Evolutionary conservation across 257 asterid genomes (phyloP).

Genomic region (Petunia secreta): DNA sequence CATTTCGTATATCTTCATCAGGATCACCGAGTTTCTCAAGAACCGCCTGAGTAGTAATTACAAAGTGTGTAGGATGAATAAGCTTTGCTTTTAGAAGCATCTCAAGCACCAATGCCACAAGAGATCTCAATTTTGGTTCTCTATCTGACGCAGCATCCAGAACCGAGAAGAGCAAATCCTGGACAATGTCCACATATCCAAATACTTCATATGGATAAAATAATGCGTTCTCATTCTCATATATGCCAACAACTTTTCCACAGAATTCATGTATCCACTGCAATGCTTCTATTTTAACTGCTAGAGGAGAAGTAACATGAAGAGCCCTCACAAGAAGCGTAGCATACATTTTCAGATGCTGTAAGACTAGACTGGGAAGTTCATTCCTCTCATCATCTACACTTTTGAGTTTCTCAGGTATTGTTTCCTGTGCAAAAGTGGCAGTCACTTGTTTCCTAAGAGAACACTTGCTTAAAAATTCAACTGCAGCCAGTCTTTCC

Average conservation of each 20-base stretch:
- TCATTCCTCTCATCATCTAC: slow-evolving; percentile 50
- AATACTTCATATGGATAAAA: slow-evolving; percentile 72
- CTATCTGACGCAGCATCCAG: slow-evolving; percentile 81
- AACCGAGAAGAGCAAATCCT: slow-evolving; percentile 67
- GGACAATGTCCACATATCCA: slow-evolving; percentile 60
- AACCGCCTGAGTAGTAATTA: slow-evolving; percentile 64
- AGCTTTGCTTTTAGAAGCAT: slow-evolving; percentile 82
- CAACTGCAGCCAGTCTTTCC: slow-evolving; percentile 69
- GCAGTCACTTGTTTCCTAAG: slow-evolving; percentile 45
- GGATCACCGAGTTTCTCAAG: slow-evolving; percentile 95
- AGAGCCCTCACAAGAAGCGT: slow-evolving; percentile 69
- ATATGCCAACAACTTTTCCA: slow-evolving; percentile 55
- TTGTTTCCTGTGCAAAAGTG: slow-evolving; percentile 45
- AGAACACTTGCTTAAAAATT: slow-evolving; percentile 68
- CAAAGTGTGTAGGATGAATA: slow-evolving; percentile 73
- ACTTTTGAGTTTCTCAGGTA: slow-evolving; percentile 39
- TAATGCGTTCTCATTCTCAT: slow-evolving; percentile 47
- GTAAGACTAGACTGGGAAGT: slow-evolving; percentile 54
- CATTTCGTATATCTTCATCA: slow-evolving; percentile 62
- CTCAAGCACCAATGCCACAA: slow-evolving; percentile 70
- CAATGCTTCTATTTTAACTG: slow-evolving; percentile 78
- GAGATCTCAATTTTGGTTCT: slow-evolving; percentile 83
- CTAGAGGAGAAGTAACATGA: slow-evolving; percentile 66
- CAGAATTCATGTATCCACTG: slow-evolving; percentile 74
- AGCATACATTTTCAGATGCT: slow-evolving; percentile 63